Evolutionary conservation across 2,329 filamentous ascomycete genomes (phyloP).

Genomic region (Colletotrichum incanum): DNA sequence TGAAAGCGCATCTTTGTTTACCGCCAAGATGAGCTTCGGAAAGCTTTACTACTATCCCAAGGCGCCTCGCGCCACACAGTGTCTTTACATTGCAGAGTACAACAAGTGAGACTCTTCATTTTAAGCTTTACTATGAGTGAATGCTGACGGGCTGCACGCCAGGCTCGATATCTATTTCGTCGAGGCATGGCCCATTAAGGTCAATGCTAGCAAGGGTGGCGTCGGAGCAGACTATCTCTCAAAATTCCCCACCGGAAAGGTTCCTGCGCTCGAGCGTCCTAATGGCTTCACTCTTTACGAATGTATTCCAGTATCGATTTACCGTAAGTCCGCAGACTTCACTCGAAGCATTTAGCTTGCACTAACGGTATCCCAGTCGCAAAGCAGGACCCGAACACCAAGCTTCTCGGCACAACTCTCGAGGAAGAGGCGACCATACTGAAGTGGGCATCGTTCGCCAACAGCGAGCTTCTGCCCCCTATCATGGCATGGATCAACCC

Average conservation of each 20-base stretch:
- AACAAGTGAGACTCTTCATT: constrained; percentile 6
- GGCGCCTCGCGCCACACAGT: constrained; percentile 35
- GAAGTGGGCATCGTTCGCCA: constrained; percentile 35
- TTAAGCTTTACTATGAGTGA: accelerated
- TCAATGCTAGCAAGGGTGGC: constrained; percentile 34
- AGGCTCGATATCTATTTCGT: constrained; percentile 33
- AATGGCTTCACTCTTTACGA: constrained; percentile 27
- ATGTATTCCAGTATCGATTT: constrained; percentile 30
- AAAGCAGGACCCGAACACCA: constrained; percentile 34
- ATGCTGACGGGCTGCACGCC: not conserved
- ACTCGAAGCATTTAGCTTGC: not conserved
- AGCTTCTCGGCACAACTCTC: constrained; percentile 29
- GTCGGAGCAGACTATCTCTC: constrained; percentile 28
- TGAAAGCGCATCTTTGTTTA: not conserved
- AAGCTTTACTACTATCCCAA: constrained; percentile 36
- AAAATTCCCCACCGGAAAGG: constrained; percentile 32
- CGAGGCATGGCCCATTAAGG: constrained; percentile 38
- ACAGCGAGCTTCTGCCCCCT: constrained; percentile 34
- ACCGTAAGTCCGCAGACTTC: not conserved
- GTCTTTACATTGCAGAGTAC: constrained; percentile 34
- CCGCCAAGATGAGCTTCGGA: constrained; percentile 23
- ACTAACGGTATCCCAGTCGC: constrained; percentile 6
- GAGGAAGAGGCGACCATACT: constrained; percentile 32
- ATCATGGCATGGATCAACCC: constrained; percentile 39
- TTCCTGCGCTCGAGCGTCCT: constrained; percentile 26